phyloP scores from a whole-genome alignment of 2,329 filamentous ascomycete species.

The Trichoderma pleuroti region DNA sequence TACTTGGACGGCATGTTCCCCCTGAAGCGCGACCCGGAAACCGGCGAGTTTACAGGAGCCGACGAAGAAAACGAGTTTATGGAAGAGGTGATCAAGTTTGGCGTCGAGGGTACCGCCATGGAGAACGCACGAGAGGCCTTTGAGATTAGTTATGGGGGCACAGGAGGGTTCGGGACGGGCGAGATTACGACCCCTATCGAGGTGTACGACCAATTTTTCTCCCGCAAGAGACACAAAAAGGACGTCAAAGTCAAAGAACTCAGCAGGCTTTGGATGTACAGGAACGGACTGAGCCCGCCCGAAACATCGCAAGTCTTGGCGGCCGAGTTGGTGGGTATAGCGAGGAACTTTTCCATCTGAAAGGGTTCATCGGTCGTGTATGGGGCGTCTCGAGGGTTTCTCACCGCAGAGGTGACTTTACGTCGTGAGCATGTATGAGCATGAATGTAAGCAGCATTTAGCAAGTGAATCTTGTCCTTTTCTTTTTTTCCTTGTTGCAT shows the following conservation, averaged over 20 bases:
- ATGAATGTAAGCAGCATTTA: neutral
- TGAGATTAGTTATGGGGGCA: slow-evolving; percentile 46
- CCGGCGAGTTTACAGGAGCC: slow-evolving; percentile 41
- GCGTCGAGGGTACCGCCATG: slow-evolving; percentile 42
- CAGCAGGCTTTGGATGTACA: slow-evolving; percentile 60
- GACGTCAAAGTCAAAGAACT: slow-evolving; percentile 56
- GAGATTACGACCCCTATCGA: slow-evolving; percentile 36
- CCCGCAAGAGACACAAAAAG: slow-evolving; percentile 29
- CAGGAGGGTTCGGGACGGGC: slow-evolving; percentile 36
- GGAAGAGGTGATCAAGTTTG: slow-evolving; percentile 52
- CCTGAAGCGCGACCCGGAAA: slow-evolving; percentile 41
- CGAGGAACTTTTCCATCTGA: slow-evolving; percentile 10
- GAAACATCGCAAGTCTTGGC: slow-evolving; percentile 38
- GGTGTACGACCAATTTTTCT: slow-evolving; percentile 34
- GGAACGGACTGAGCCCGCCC: slow-evolving; percentile 54
- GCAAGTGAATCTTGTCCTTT: neutral
- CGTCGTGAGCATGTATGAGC: neutral
- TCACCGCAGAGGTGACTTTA: neutral
- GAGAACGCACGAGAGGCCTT: slow-evolving; percentile 45
- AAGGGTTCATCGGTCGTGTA: neutral
- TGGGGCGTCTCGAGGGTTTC: neutral
- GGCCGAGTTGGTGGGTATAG: slow-evolving; percentile 31
- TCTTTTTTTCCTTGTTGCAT: neutral
- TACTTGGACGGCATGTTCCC: slow-evolving; percentile 62
- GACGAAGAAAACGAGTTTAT: slow-evolving; percentile 57